A percentile compares a stretch with the other conserved stretches of the same genome.
Conservation (phyloP, 129 eudicot genomes). For the Chrysanthemum seticuspe region DNA sequence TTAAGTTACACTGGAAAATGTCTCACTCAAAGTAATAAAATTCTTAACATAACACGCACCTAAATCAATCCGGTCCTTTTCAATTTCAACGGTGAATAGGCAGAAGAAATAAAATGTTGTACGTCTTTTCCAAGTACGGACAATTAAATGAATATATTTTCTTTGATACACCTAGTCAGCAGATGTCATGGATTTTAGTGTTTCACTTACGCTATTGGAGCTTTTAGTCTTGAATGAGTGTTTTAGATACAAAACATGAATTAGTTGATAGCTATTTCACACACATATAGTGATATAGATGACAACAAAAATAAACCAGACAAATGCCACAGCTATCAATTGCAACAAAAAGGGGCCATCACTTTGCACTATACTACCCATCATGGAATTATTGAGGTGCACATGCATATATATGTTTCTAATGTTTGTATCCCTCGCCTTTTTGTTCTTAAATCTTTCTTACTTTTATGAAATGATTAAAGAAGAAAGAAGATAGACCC, state of each 20-base stretch:
- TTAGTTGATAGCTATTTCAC: conserved; percentile 24
- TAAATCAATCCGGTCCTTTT: not conserved
- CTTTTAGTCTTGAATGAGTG: conserved; percentile 25
- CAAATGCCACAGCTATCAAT: conserved; percentile 51
- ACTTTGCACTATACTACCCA: conserved; percentile 49
- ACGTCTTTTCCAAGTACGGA: not conserved
- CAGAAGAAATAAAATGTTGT: not conserved
- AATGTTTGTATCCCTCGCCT: conserved; percentile 39
- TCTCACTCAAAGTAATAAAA: not conserved
- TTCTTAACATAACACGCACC: not conserved
- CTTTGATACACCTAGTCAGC: not conserved
- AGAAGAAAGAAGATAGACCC: conserved; percentile 37
- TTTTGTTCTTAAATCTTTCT: conserved; percentile 40
- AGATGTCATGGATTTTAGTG: conserved; percentile 35
- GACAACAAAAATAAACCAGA: conserved; percentile 48
- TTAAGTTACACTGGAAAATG: not conserved
- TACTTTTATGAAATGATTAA: conserved; percentile 42
- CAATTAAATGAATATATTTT: conserved; percentile 1
- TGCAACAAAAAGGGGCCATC: conserved; percentile 60
- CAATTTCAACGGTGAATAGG: not conserved
- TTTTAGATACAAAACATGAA: conserved; percentile 29
- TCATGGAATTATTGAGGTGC: conserved; percentile 57
- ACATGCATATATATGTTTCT: conserved; percentile 45
- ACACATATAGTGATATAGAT: conserved; percentile 21
- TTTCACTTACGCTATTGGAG: conserved; percentile 30